phyloP scores from a whole-genome alignment of 495 filamentous ascomycete species.

The Oidiodendron maius region DNA sequence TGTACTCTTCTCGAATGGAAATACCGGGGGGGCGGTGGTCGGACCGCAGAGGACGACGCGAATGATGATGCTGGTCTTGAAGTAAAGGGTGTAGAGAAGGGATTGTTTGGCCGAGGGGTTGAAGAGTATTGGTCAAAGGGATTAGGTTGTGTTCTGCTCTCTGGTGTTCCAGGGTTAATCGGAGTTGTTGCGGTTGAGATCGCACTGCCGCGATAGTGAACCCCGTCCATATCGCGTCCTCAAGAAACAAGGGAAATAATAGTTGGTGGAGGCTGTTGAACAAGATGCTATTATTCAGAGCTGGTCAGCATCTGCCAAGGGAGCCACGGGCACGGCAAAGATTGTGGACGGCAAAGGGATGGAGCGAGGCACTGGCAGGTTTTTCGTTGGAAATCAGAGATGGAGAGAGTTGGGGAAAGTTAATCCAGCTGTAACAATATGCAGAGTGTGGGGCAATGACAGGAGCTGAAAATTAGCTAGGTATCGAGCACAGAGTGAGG shows the following conservation, averaged over 20 bases:
- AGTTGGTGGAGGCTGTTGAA: too few species aligned
- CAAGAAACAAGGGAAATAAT: background rate
- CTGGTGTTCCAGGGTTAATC: conserved; percentile 21
- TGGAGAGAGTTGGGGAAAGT: too few species aligned
- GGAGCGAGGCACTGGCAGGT: too few species aligned
- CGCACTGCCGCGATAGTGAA: conserved; percentile 13
- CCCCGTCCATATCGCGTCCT: background rate
- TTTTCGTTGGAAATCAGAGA: too few species aligned
- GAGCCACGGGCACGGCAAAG: too few species aligned
- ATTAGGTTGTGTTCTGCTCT: conserved; percentile 12
- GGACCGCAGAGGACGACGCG: conserved; percentile 38
- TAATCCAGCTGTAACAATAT: too few species aligned
- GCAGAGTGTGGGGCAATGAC: too few species aligned
- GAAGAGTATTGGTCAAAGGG: background rate
- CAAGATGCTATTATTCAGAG: too few species aligned
- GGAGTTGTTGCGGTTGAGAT: conserved; percentile 17
- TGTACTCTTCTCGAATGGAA: conserved; percentile 70
- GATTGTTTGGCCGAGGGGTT: conserved; percentile 34
- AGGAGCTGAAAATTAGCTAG: too few species aligned
- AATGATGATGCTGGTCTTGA: conserved; percentile 50
- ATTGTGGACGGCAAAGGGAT: too few species aligned
- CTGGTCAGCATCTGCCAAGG: too few species aligned
- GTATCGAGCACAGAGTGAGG: too few species aligned
- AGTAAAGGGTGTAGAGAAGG: conserved; percentile 50
- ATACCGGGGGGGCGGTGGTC: conserved; percentile 43